These are phyloP conservation scores for Lentinula guzmanii DNA, from an alignment of 768 basidiomycete genomes.

Conservation along the genomic window DNA sequence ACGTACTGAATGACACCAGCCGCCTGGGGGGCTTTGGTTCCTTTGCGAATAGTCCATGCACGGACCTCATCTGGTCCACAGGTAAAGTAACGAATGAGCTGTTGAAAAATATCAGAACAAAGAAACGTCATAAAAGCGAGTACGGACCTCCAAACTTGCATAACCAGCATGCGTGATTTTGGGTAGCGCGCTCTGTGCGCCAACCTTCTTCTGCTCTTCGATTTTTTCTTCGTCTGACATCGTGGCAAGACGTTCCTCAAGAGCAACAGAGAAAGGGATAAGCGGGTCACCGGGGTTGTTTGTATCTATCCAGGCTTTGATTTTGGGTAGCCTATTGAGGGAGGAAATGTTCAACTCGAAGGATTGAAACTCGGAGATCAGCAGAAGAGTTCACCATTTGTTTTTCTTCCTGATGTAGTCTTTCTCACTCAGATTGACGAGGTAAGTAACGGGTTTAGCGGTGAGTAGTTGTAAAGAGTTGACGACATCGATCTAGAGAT, in stretches of 20 bases:
- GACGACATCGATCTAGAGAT: slow-evolving; percentile 75
- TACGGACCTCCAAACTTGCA: slow-evolving; percentile 69
- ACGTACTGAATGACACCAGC: slow-evolving; percentile 96
- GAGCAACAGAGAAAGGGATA: slow-evolving; percentile 94
- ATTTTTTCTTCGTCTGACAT: slow-evolving; percentile 65
- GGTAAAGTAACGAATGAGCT: slow-evolving; percentile 96
- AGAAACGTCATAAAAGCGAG: neutral
- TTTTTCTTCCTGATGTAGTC: slow-evolving; percentile 98
- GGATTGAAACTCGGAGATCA: neutral
- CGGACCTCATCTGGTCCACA: slow-evolving; percentile 96
- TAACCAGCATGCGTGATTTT: slow-evolving; percentile 98
- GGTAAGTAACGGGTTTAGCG: slow-evolving; percentile 95
- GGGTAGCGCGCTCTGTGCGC: slow-evolving; percentile 69
- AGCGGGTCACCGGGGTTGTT: slow-evolving; percentile 94
- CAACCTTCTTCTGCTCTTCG: slow-evolving; percentile 72
- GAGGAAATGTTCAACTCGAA: neutral
- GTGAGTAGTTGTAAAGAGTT: slow-evolving; percentile 88
- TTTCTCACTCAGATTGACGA: slow-evolving; percentile 93
- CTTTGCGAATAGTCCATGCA: slow-evolving; percentile 94
- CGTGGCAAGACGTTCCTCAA: slow-evolving; percentile 81
- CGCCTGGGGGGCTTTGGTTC: slow-evolving; percentile 93
- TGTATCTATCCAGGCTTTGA: slow-evolving; percentile 96
- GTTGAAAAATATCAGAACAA: neutral
- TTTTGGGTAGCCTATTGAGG: slow-evolving; percentile 74
- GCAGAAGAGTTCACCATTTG: slow-evolving; percentile 64